Evolutionary conservation across 2,329 filamentous ascomycete species (phyloP).

Genomic region (Onygenales sp.): DNA sequence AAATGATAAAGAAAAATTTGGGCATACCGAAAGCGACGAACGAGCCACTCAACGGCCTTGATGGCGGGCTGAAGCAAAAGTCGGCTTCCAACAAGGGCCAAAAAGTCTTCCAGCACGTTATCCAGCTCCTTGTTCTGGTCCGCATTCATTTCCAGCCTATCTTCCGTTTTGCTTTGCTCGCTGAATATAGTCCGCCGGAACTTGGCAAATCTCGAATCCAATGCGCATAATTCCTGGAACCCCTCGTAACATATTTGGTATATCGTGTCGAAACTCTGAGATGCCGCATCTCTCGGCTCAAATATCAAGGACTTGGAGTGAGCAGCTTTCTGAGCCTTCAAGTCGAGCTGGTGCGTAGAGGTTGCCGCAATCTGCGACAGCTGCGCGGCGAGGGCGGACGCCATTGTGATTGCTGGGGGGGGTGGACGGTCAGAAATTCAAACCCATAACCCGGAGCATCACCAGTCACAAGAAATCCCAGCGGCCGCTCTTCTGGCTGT

Average conservation of each 20-base stretch:
- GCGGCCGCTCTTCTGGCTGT: background rate
- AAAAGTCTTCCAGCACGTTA: slow-evolving; percentile 66
- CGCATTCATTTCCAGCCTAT: slow-evolving; percentile 73
- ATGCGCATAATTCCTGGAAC: slow-evolving; percentile 79
- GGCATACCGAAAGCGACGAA: slow-evolving; percentile 76
- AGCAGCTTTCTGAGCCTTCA: slow-evolving; percentile 83
- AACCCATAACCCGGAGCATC: background rate
- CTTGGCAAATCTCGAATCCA: slow-evolving; percentile 67
- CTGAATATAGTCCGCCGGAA: slow-evolving; percentile 80
- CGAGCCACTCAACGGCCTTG: slow-evolving; percentile 89
- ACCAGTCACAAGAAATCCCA: background rate
- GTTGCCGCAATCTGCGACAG: slow-evolving; percentile 84
- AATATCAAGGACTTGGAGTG: slow-evolving; percentile 95
- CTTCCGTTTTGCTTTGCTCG: slow-evolving; percentile 82
- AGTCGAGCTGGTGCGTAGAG: slow-evolving; percentile 81
- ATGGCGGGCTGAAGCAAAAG: slow-evolving; percentile 78
- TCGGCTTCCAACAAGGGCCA: slow-evolving; percentile 67
- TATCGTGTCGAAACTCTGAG: slow-evolving; percentile 82
- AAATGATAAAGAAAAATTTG: background rate
- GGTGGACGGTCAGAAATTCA: background rate
- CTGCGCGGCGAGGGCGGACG: slow-evolving; percentile 83
- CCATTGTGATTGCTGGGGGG: slow-evolving; percentile 46
- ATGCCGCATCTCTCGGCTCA: slow-evolving; percentile 71
- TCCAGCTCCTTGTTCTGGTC: slow-evolving; percentile 77
- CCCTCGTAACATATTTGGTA: slow-evolving; percentile 81